Conservation (phyloP, 2,329 filamentous ascomycete genomes). For the Fusarium buxicola region DNA sequence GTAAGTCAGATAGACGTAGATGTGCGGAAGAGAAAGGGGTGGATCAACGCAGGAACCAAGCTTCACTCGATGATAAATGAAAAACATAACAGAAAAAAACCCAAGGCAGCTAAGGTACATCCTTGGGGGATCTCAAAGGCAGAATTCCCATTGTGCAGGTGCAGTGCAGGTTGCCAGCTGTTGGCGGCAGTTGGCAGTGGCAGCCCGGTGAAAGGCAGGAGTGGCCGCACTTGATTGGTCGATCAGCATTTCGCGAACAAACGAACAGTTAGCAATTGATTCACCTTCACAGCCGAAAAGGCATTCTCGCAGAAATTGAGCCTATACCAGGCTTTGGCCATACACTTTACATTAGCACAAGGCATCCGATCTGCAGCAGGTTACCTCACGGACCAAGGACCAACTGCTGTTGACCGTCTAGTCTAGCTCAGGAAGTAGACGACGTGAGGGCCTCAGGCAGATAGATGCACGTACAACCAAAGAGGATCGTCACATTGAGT, state of each 20-base stretch:
- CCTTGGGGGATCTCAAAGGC: neutral
- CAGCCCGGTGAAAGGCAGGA: neutral
- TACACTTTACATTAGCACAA: neutral
- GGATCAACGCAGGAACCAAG: neutral
- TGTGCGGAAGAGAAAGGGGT: neutral
- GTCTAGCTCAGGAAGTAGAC: too few species aligned
- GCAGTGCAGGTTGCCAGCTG: slow-evolving; percentile 12
- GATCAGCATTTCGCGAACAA: neutral
- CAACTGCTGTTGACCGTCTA: slow-evolving; percentile 16
- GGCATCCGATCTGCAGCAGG: neutral
- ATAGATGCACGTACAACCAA: too few species aligned
- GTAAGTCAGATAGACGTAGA: neutral
- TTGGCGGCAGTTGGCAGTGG: slow-evolving; percentile 13
- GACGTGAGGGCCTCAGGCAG: too few species aligned
- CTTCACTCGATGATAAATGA: neutral
- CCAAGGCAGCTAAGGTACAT: slow-evolving; percentile 6
- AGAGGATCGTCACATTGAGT: too few species aligned
- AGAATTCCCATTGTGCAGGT: neutral
- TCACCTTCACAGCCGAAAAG: neutral
- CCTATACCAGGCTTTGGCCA: neutral
- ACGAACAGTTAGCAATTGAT: neutral
- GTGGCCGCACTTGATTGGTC: neutral
- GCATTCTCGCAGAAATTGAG: neutral
- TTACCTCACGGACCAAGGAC: slow-evolving; percentile 10
- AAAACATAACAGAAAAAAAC: neutral